Evolutionary conservation across 2,329 filamentous ascomycete genomes (phyloP), one percentile per base, ranked within the genome.

Genomic region (Monilinia fructigena): DNA sequence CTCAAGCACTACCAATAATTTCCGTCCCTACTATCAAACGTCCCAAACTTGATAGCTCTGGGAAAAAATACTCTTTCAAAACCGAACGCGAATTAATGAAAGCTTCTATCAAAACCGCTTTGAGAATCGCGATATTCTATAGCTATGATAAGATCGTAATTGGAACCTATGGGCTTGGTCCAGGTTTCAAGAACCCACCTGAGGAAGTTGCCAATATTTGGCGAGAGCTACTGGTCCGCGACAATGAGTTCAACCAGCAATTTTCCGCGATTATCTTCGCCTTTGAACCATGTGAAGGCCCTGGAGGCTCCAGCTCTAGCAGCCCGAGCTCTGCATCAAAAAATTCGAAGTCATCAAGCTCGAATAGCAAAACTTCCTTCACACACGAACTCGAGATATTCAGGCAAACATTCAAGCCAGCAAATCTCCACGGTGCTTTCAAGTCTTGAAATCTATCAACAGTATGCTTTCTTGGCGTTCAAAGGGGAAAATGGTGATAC

Each of bases 21-120:
- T 91, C 89, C 2, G 87, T 92, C 26, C 85, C 88, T 28, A 89
- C 90, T 12, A 86, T 89, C 10, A 85, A 88, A 31, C 86, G 89
- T 78, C 90, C 90, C 23, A 92, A 92, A 77, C 83, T 93, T 50
- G 87, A 87, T 72, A 85, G 86, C 67, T 81, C 82, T 59, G 87
- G 86, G n/a, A 81, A 81, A 68, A 85, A 85, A 69, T 93, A 92
- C 77, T 89, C 88, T 0, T 93, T 93, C 76, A 80, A 82, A 4
- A 82, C 88, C 72, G 90, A 93, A 77, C 85, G 85, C 68, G 86
- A 90, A 70, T 82, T 92, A 75, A 89, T 91, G 78, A 83, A 83
- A 72, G 87, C 89, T 72, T 92, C 92, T 78, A 88, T 93, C 76
- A 85, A 86, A 28, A 85, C 86, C 1, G 87, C 89, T 2, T 83